Percentiles rank a stretch among this genome's conserved stretches.
phyloP scores from a whole-genome alignment of 495 filamentous ascomycete genomes.

The Glarea lozoyensis region DNA sequence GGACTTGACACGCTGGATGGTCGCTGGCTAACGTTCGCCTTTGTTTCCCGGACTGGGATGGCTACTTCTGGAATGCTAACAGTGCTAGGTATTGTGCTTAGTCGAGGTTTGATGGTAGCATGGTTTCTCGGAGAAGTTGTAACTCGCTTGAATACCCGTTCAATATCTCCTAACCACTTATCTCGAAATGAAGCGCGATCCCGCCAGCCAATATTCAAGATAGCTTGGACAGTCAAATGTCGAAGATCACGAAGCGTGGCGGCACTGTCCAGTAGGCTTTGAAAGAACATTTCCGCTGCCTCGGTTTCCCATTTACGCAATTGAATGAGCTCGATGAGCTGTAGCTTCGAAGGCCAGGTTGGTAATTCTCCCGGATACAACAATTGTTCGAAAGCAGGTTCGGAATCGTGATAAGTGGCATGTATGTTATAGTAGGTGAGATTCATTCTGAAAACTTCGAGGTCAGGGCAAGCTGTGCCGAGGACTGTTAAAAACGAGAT shows the following conservation, averaged over 20 bases:
- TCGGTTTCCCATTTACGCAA: slow-evolving; percentile 59
- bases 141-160: slow-evolving; percentile 54
- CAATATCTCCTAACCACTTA: slow-evolving; percentile 57
- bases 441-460: slow-evolving; percentile 65
- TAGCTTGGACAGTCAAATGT: slow-evolving; percentile 57
- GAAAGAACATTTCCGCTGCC: slow-evolving; percentile 66
- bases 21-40: not conserved
- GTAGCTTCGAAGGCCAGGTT: slow-evolving; percentile 63
- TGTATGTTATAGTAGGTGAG: slow-evolving; percentile 55
- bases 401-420: slow-evolving; percentile 50
- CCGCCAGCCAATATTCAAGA: slow-evolving; percentile 65
- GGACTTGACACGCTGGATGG: not conserved
- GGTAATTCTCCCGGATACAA: slow-evolving; percentile 52
- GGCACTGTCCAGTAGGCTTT: slow-evolving; percentile 62
- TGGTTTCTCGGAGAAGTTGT: slow-evolving; percentile 33
- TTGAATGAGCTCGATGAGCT: slow-evolving; percentile 60
- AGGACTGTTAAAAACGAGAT: slow-evolving; percentile 59
- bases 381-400: slow-evolving; percentile 60
- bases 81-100: not conserved
- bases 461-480: slow-evolving; percentile 49
- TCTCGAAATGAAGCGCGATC: slow-evolving; percentile 65
- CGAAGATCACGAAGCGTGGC: slow-evolving; percentile 53
- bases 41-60: too few relatives aligned
- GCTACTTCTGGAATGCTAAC: not conserved
- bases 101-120: not conserved